Evolutionary conservation across 179 eudicot species (phyloP).

Genomic region (Carnegiea gigantea): DNA sequence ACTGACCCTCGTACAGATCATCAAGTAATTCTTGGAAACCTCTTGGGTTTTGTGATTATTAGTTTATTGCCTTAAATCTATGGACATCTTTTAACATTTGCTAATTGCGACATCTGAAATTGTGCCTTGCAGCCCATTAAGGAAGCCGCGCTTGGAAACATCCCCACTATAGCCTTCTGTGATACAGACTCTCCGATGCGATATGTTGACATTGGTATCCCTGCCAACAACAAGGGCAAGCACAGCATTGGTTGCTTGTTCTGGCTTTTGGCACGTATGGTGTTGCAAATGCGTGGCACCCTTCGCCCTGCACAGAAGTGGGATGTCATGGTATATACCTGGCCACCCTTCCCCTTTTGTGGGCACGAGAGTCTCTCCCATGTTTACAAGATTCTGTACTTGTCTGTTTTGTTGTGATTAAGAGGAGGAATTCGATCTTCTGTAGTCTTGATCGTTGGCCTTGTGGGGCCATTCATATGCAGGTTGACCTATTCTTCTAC

Average conservation of each 20-base stretch:
- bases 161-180: constrained; percentile 85
- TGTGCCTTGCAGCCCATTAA: constrained; percentile 60
- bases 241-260: constrained; percentile 79
- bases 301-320: constrained; percentile 67
- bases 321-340: constrained; percentile 67
- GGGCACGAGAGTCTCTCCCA: not conserved
- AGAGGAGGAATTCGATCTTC: not conserved
- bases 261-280: constrained; percentile 85
- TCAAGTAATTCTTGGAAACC: constrained; percentile 40
- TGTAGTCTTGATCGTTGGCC: not conserved
- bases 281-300: constrained; percentile 76
- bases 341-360: not conserved
- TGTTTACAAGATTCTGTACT: not conserved
- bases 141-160: constrained; percentile 76
- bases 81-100: not conserved
- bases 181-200: constrained; percentile 84
- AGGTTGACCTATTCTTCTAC: constrained; percentile 43
- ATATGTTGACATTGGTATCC: constrained; percentile 77
- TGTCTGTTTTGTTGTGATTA: not conserved
- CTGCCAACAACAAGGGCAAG: constrained; percentile 87
- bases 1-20: constrained; percentile 90
- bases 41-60: not conserved
- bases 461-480: not conserved
- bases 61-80: not conserved
- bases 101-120: not conserved